These are phyloP conservation scores for Stereum hirsutum DNA, from an alignment of 1,284 basidiomycete genomes.

Conservation along the genomic window DNA sequence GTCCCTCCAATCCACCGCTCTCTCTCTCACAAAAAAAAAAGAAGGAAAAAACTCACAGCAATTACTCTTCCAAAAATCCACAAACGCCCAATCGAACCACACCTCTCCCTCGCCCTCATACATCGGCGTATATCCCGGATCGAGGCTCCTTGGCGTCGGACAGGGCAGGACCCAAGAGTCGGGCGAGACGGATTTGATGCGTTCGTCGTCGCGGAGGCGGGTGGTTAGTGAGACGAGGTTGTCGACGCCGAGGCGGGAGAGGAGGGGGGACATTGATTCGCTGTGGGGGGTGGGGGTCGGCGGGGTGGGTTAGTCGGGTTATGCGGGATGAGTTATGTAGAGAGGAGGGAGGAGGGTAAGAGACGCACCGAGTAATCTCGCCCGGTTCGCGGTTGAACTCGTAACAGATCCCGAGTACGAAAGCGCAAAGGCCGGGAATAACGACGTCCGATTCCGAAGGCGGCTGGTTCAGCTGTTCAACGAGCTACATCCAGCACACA, in stretches of 20 bases:
- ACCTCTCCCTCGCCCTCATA: constrained; percentile 70
- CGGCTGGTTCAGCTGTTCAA: constrained; percentile 88
- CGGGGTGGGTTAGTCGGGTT: no score
- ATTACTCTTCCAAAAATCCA: constrained; percentile 99
- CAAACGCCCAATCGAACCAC: constrained; percentile 98
- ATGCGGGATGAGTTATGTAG: no score
- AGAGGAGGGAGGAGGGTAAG: constrained; percentile 2
- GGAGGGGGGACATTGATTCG: constrained; percentile 78
- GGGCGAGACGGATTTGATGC: constrained; percentile 85
- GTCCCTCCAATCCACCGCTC: no score
- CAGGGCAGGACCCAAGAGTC: constrained; percentile 56
- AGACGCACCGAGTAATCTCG: constrained; percentile 71
- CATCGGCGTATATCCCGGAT: constrained; percentile 20
- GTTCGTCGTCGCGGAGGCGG: constrained; percentile 81
- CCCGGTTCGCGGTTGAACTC: constrained; percentile 92
- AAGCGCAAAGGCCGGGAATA: constrained; percentile 86
- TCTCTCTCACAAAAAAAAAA: background rate
- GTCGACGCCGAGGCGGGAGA: constrained; percentile 81
- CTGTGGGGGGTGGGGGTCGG: no score
- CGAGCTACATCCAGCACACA: constrained; percentile 43
- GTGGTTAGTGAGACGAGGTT: constrained; percentile 84
- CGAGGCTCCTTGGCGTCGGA: constrained; percentile 23
- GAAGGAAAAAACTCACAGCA: constrained; percentile 57
- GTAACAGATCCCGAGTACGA: constrained; percentile 90
- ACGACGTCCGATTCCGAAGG: constrained; percentile 76